Conservation (phyloP, 257 asterid genomes). For the Misopates orontium region DNA sequence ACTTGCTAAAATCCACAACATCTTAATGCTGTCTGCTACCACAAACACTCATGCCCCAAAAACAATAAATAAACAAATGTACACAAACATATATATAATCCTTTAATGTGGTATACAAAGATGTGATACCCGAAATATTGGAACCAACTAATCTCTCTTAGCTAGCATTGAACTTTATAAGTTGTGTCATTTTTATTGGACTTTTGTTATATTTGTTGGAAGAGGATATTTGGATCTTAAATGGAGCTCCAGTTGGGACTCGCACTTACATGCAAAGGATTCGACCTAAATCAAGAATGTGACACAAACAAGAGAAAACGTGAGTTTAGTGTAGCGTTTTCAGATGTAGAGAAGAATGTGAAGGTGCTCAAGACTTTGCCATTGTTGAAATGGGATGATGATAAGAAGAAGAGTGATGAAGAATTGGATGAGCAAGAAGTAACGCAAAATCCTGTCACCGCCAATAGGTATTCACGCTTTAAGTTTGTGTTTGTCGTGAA, state of each 20-base stretch:
- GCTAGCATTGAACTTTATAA: not conserved
- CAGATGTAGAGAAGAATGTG: conserved; percentile 15
- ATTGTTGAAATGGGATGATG: conserved; percentile 40
- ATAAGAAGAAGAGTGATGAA: conserved; percentile 16
- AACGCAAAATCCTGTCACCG: not conserved
- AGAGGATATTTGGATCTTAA: not conserved
- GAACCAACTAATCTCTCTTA: not conserved
- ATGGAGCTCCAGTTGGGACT: conserved; percentile 67
- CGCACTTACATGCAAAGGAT: conserved; percentile 34
- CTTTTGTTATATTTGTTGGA: too few relatives aligned
- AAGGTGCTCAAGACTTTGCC: conserved; percentile 42
- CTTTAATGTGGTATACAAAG: too few relatives aligned
- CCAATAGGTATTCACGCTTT: conserved; percentile 11
- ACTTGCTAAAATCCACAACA: conserved; percentile 38
- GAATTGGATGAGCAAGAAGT: not conserved
- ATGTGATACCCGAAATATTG: conserved; percentile 2
- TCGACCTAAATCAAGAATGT: conserved; percentile 33
- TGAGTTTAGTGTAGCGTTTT: conserved; percentile 28
- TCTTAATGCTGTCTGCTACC: conserved; percentile 15
- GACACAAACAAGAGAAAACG: conserved; percentile 31
- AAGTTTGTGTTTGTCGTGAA: too few relatives aligned
- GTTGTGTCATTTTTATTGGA: not conserved
- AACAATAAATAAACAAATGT: not conserved
- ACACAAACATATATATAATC: not conserved
- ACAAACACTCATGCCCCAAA: conserved; percentile 1